These are phyloP conservation scores for Dionaea muscipula DNA, from an alignment of 179 eudicot species.

Conservation along the genomic window DNA sequence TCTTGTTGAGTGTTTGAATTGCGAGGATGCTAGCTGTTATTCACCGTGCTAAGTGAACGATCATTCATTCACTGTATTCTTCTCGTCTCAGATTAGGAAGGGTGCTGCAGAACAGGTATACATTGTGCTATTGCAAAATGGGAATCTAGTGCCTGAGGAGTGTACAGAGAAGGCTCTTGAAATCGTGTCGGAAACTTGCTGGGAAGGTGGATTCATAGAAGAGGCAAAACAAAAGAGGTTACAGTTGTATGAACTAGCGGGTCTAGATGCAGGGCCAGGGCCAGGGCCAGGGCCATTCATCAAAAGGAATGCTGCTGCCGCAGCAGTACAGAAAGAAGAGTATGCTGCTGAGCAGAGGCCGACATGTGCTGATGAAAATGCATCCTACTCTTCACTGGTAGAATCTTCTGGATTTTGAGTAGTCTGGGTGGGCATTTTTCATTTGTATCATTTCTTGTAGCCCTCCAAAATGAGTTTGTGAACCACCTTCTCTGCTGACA, in stretches of 20 bases:
- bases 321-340: too few species aligned
- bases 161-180: slow-evolving; percentile 68
- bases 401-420: slow-evolving; percentile 68
- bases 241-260: slow-evolving; percentile 41
- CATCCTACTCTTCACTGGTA: slow-evolving; percentile 72
- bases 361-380: slow-evolving; percentile 56
- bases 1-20: not conserved
- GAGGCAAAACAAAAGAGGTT: slow-evolving; percentile 56
- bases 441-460: not conserved
- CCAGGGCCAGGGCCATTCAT: too few species aligned
- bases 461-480: too few species aligned
- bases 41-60: not conserved
- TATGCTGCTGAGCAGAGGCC: slow-evolving; percentile 19
- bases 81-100: slow-evolving; percentile 59
- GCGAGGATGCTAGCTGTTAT: not conserved
- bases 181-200: slow-evolving; percentile 70
- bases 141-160: slow-evolving; percentile 43
- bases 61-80: not conserved
- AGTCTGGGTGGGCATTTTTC: not conserved
- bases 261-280: slow-evolving; percentile 37
- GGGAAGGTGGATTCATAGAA: slow-evolving; percentile 87
- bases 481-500: too few species aligned
- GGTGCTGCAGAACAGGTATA: slow-evolving; percentile 86
- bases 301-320: slow-evolving; percentile 16
- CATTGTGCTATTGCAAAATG: slow-evolving; percentile 71